phyloP scores from a whole-genome alignment of 2,329 filamentous ascomycete genomes.

The Amphichorda felina region DNA sequence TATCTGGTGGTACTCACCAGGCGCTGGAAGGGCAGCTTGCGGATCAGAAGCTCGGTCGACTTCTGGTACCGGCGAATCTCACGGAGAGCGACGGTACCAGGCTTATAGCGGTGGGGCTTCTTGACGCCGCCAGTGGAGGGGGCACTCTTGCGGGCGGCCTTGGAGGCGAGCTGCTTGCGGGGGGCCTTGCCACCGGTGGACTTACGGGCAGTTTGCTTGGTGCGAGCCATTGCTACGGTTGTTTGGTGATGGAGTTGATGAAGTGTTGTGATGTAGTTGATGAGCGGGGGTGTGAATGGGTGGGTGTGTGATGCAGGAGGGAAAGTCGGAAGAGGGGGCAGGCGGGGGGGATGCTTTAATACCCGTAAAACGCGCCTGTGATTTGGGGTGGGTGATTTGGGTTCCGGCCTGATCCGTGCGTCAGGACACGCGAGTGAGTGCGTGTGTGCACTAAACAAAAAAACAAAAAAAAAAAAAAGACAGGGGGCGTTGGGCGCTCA shows the following conservation, averaged over 20 bases:
- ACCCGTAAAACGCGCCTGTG: slow-evolving; percentile 16
- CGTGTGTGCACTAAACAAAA: background rate
- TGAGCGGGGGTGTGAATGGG: slow-evolving; percentile 12
- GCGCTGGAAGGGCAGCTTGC: slow-evolving; percentile 96
- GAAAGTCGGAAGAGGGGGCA: slow-evolving; percentile 20
- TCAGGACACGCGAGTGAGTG: background rate
- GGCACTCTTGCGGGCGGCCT: slow-evolving; percentile 96
- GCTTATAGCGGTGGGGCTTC: slow-evolving; percentile 88
- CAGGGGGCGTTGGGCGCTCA: background rate
- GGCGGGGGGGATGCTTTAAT: slow-evolving; percentile 34
- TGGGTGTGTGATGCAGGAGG: slow-evolving; percentile 28
- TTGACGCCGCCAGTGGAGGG: slow-evolving; percentile 95
- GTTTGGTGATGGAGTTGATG: slow-evolving; percentile 13
- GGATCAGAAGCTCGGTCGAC: slow-evolving; percentile 88
- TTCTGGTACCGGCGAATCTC: slow-evolving; percentile 99
- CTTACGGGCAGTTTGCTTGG: slow-evolving; percentile 61
- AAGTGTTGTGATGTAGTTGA: slow-evolving; percentile 15
- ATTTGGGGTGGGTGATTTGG: slow-evolving; percentile 25
- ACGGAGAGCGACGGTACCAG: slow-evolving; percentile 90
- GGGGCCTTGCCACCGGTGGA: slow-evolving; percentile 70
- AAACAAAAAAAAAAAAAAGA: background rate
- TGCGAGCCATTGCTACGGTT: slow-evolving; percentile 46
- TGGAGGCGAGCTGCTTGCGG: slow-evolving; percentile 97
- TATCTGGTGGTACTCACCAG: slow-evolving; percentile 41
- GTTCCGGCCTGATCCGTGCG: slow-evolving; percentile 1